Base-by-base conservation (phyloP, 805 yeast species). In the Yarrowia bubula region DNA sequence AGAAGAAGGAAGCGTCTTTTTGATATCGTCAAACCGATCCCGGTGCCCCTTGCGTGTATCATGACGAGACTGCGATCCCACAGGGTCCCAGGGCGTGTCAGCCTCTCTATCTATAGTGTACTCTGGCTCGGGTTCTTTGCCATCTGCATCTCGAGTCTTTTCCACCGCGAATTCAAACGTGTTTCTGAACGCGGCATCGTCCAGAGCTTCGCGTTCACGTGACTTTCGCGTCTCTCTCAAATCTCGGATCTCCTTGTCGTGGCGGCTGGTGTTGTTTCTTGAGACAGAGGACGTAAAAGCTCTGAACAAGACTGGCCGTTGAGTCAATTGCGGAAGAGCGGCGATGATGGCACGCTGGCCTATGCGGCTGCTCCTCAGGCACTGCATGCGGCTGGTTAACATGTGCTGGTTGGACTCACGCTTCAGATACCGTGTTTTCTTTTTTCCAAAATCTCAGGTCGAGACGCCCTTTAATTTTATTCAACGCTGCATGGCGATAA, bases 401-500 rank as follows among this genome's bases (percentile, higher is more conserved):
- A 47, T 47, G 39, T 33, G 51, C 28, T 22, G n/a, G 37, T 18
- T 31, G 8, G 37, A 18, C 48, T 22, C 9, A 6, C 32, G 15
- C 4, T 10, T 32, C n/a, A 11, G 7, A 5, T 14, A 8, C 3
- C 35, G 38, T 46, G 51, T 11, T 48, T 48, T 35, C 41, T 48
- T 48, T 48, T 48, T 48, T 13, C 33, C 14, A 46, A 4, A 46
- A 31, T 32, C 13, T 46, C 39, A 17, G 39, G 17, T 41, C 41
- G 4, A 35, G 10, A 48, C 41, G 55, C 55, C 55, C 55, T 48
- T 18, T 48, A 48, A 48, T 48, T 48, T 48, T 48, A 48, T 48
- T 35, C 55, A 8, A 11, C 41, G 7, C 55, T 48, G 55, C 55
- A 48, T 48, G 41, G 55, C 55, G 55, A 48, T 48, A 48, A 48